Evolutionary conservation across 2,329 filamentous ascomycete species (phyloP).

Genomic region (Aureobasidium subglaciale): DNA sequence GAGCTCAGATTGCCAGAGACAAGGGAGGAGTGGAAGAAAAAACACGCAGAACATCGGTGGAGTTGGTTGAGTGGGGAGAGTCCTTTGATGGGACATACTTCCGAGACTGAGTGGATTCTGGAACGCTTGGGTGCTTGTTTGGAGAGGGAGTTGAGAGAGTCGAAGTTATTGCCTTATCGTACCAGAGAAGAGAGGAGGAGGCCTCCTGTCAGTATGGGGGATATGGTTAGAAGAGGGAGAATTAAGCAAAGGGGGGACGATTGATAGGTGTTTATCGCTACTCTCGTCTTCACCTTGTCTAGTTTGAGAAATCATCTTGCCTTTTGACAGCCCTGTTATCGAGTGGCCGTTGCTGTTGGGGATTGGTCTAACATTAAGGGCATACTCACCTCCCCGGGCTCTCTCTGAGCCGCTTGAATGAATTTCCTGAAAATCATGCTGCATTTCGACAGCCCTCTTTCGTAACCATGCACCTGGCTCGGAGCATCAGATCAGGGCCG

Average conservation of each 20-base stretch:
- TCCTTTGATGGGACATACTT: conserved; percentile 61
- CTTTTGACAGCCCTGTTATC: no score
- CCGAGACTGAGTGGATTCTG: conserved; percentile 67
- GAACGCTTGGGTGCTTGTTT: conserved; percentile 55
- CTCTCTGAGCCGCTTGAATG: no score
- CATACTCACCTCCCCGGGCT: no score
- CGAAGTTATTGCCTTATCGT: conserved; percentile 19
- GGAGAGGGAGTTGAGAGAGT: conserved; percentile 40
- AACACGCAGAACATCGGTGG: conserved; percentile 40
- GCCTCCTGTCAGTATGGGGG: conserved; percentile 27
- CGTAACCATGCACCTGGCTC: no score
- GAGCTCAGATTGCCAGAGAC: conserved; percentile 17
- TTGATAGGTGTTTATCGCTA: no score
- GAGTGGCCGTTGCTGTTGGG: no score
- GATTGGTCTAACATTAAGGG: no score
- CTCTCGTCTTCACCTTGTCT: no score
- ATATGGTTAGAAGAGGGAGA: conserved; percentile 16
- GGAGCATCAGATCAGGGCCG: no score
- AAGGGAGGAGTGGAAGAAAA: conserved; percentile 18
- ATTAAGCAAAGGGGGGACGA: background rate
- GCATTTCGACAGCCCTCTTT: no score
- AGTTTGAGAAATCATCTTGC: no score
- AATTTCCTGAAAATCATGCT: no score
- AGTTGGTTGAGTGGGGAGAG: conserved; percentile 66
- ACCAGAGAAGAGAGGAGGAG: conserved; percentile 23